A percentile compares a stretch with the other conserved stretches of the same genome.
Conservation (phyloP, 345 rosid species). For the Aquilaria sinensis region DNA sequence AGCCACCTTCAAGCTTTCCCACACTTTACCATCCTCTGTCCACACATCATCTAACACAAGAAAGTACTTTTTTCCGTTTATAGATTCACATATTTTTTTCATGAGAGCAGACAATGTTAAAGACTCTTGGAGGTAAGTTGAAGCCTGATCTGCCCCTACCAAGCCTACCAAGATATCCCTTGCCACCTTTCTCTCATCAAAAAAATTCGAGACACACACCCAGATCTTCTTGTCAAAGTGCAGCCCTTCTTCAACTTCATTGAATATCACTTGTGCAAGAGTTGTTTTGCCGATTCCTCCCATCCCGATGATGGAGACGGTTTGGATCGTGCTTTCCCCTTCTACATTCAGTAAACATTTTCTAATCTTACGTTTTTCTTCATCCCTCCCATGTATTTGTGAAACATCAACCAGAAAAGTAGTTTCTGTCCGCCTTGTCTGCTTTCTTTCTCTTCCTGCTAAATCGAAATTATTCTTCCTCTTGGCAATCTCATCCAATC, state of each 20-base stretch:
- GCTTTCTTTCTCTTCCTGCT: too few species aligned
- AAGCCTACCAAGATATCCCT: conserved; percentile 5
- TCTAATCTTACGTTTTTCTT: too few species aligned
- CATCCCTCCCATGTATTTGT: too few species aligned
- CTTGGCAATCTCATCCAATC: too few species aligned
- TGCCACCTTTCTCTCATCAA: conserved; percentile 5
- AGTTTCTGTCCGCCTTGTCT: too few species aligned
- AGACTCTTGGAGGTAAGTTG: not conserved
- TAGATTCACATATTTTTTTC: not conserved
- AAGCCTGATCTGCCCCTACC: not conserved
- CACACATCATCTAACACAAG: conserved; percentile 24
- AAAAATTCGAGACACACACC: conserved; percentile 16
- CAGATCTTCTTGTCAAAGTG: conserved; percentile 19
- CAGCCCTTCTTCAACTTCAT: conserved; percentile 4
- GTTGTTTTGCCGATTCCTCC: conserved; percentile 4
- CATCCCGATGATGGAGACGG: conserved; percentile 16
- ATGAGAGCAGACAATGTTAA: conserved; percentile 15
- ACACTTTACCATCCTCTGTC: conserved; percentile 13
- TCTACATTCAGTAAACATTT: not conserved
- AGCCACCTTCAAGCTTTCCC: conserved; percentile 15
- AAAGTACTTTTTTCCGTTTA: conserved; percentile 14
- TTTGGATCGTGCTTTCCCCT: not conserved
- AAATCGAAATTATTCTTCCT: too few species aligned
- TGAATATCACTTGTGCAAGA: conserved; percentile 17
- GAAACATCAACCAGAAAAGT: too few species aligned